phyloP scores from a whole-genome alignment of 305 asterid species.

The Monarda citriodora region DNA sequence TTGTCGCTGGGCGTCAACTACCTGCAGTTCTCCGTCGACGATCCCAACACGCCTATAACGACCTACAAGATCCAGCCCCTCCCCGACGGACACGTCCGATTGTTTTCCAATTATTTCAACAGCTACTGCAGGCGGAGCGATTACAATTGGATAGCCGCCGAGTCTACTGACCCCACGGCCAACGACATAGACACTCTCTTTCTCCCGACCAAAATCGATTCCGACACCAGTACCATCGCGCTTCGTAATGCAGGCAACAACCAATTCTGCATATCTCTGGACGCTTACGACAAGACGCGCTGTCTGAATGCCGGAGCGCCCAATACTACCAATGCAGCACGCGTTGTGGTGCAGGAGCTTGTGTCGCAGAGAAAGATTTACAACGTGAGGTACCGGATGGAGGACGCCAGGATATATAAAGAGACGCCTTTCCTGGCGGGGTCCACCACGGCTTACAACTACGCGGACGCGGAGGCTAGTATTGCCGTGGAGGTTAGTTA shows the following conservation, averaged over 20 bases:
- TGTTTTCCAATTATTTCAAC: neutral
- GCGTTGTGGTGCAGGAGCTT: no score
- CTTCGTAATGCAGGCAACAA: neutral
- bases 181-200: neutral
- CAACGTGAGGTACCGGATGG: neutral
- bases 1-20: neutral
- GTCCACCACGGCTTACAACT: neutral
- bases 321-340: no score
- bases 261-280: no score
- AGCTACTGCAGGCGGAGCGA: neutral
- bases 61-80: neutral
- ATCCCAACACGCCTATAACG: neutral
- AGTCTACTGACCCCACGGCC: neutral
- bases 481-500: neutral
- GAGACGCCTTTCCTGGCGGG: neutral
- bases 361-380: no score
- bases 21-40: neutral
- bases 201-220: neutral
- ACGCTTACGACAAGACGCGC: no score
- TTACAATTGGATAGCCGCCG: neutral
- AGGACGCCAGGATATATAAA: neutral
- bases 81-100: neutral
- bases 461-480: neutral
- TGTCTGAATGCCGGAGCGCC: no score
- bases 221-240: neutral